Base-by-base conservation (phyloP, 2,329 filamentous ascomycete species). In the Epichloe scottii region DNA sequence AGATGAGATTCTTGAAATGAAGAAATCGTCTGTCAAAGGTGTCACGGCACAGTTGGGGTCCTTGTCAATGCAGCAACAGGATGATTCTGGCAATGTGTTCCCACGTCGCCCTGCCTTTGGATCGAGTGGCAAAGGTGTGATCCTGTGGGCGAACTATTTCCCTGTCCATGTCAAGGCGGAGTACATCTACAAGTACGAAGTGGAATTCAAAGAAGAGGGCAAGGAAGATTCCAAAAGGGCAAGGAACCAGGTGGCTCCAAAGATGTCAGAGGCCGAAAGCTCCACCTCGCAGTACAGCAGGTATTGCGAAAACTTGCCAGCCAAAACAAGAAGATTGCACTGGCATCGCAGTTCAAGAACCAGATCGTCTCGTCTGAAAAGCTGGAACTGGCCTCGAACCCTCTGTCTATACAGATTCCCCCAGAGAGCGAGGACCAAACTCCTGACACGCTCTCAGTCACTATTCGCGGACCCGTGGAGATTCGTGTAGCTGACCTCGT, bases 71-170 rank as follows among this genome's bases (percentile, higher is more conserved):
- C 51, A 54, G n/a, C 55, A 56, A 14, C 58, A 60, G 33, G 51
- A 49, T 21, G 34, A 52, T 17, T 33, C 54, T 5, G 19, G 46
- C 50, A 62, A 65, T 30, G 54, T 60, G 17, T 67, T 79, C 45
- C 74, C 77, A 3, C 51, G 59, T 7, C 70, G 77, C 2, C 78
- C 78, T 19, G 70, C 69, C 1, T 80, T 72, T 54, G 76, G 76
- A 19, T 67, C 60, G 3, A 56, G 56, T 5, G 78, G 77, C 4
- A 61, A 45, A 1, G 43, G 60, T 0, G 69, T 77, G 2, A 57
- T 64, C 2, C 63, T 81, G 0, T 79, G 75, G 74, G 66, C 76
- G 4, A 81, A 81, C 59, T 80, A 76, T 56, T 79, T 77, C 56
- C 63, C 63, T 1, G 52, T 81, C 46, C 58, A 66, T 6, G 55